A percentile compares a stretch with the other conserved stretches of the same genome.
Conservation (phyloP, 2,329 filamentous ascomycete genomes). For the Diaporthe helianthi region DNA sequence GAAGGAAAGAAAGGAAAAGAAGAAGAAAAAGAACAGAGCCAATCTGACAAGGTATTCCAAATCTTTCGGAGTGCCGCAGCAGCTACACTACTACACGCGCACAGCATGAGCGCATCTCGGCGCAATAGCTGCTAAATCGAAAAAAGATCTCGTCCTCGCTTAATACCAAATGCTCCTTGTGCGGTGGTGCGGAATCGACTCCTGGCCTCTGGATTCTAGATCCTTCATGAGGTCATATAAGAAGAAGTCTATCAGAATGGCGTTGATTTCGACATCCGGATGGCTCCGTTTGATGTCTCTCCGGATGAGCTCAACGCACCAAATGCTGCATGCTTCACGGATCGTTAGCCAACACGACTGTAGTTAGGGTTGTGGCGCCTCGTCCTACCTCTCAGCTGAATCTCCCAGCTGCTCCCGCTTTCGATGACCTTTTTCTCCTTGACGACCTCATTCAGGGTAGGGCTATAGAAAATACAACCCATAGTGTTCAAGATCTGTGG, state of each 20-base stretch:
- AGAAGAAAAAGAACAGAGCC: background rate
- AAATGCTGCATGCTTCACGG: constrained; percentile 81
- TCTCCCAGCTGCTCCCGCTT: constrained; percentile 78
- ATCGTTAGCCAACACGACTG: background rate
- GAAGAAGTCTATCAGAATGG: constrained; percentile 96
- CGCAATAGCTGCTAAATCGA: constrained; percentile 1
- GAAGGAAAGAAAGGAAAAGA: too few relatives aligned
- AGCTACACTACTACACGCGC: background rate
- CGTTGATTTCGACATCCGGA: constrained; percentile 77
- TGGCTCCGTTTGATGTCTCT: constrained; percentile 79
- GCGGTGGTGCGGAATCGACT: constrained; percentile 80
- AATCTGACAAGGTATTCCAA: constrained; percentile 22
- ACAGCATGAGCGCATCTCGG: background rate
- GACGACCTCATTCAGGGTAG: constrained; percentile 76
- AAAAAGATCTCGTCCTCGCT: constrained; percentile 31
- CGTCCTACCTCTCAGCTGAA: constrained; percentile 79
- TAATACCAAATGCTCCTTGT: constrained; percentile 96
- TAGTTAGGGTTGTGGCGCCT: background rate
- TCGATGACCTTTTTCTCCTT: constrained; percentile 69
- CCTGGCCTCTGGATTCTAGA: constrained; percentile 68
- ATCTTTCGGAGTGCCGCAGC: background rate
- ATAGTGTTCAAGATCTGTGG: constrained; percentile 90
- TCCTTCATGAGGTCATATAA: constrained; percentile 95
- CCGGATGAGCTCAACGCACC: constrained; percentile 89
- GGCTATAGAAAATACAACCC: constrained; percentile 84